phyloP scores from a whole-genome alignment of 345 rosid species.

The Adansonia digitata region DNA sequence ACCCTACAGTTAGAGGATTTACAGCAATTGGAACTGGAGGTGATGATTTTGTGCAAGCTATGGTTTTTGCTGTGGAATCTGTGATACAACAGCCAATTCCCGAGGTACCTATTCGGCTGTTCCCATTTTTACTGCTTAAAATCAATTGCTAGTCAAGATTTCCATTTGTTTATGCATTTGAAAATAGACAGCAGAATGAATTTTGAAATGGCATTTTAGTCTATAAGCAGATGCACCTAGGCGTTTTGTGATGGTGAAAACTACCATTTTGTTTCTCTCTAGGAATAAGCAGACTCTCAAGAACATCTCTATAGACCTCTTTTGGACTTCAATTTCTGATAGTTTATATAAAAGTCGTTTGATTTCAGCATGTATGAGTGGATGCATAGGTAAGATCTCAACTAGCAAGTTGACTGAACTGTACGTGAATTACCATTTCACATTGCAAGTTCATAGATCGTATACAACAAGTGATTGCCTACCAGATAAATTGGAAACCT shows the following conservation, averaged over 20 bases:
- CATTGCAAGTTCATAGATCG: background rate
- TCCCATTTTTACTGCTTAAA: background rate
- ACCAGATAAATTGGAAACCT: background rate
- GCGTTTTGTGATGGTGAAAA: background rate
- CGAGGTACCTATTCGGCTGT: constrained; percentile 39
- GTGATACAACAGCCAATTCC: constrained; percentile 82
- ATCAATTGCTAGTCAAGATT: background rate
- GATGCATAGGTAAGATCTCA: background rate
- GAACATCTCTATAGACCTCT: background rate
- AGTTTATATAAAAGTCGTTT: background rate
- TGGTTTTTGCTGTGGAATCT: constrained; percentile 98
- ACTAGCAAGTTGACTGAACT: background rate
- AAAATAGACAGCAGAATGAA: background rate
- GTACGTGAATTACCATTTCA: background rate
- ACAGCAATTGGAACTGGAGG: constrained; percentile 98
- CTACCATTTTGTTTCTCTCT: background rate
- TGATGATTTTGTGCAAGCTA: constrained; percentile 91
- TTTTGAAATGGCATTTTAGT: background rate
- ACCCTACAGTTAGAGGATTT: constrained; percentile 94
- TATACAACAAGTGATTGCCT: background rate
- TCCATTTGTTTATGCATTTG: background rate
- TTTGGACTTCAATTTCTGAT: background rate
- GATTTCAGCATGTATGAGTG: background rate
- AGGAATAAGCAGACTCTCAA: background rate
- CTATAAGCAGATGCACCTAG: background rate